A percentile compares a stretch with the other conserved stretches of the same genome.
Evolutionary conservation across 2,329 filamentous ascomycete species (phyloP).

Genomic region (Aspergillus proliferans): DNA sequence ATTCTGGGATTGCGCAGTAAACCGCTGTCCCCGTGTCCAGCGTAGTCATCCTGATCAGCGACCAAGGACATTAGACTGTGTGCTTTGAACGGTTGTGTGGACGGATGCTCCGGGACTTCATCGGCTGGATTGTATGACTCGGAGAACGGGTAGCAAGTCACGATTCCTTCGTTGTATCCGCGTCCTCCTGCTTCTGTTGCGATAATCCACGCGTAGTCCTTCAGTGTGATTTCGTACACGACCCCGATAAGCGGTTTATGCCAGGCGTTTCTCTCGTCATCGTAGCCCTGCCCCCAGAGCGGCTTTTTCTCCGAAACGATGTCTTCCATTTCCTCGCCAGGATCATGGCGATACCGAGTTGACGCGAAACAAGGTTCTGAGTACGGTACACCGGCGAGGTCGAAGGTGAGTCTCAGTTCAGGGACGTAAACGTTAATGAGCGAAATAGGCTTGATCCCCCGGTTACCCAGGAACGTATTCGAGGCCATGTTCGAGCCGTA

Average conservation of each 20-base stretch:
- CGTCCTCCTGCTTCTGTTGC: slow-evolving; percentile 82
- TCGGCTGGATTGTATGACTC: slow-evolving; percentile 42
- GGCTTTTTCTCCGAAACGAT: slow-evolving; percentile 27
- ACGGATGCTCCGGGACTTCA: slow-evolving; percentile 59
- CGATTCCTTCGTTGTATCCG: slow-evolving; percentile 75
- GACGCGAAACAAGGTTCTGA: slow-evolving; percentile 89
- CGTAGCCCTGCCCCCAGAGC: slow-evolving; percentile 17
- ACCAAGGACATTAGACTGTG: slow-evolving; percentile 74
- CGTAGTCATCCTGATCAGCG: slow-evolving; percentile 20
- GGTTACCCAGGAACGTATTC: slow-evolving; percentile 69
- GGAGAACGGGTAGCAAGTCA: slow-evolving; percentile 68
- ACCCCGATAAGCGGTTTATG: slow-evolving; percentile 80
- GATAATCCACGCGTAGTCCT: slow-evolving; percentile 80
- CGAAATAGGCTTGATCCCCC: slow-evolving; percentile 75
- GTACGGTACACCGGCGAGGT: slow-evolving; percentile 81
- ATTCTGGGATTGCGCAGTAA: slow-evolving; percentile 35
- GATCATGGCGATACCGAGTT: slow-evolving; percentile 54
- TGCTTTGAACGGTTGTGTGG: slow-evolving; percentile 65
- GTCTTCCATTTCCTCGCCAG: neutral
- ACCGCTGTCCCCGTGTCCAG: no score
- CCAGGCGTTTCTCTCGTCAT: slow-evolving; percentile 58
- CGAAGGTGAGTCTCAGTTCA: slow-evolving; percentile 70
- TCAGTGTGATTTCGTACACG: slow-evolving; percentile 83
- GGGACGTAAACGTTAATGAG: slow-evolving; percentile 78
- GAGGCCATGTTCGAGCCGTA: slow-evolving; percentile 87